Base-by-base conservation (phyloP, 108 stramenopile species). In the Cylindrotheca closterium region DNA sequence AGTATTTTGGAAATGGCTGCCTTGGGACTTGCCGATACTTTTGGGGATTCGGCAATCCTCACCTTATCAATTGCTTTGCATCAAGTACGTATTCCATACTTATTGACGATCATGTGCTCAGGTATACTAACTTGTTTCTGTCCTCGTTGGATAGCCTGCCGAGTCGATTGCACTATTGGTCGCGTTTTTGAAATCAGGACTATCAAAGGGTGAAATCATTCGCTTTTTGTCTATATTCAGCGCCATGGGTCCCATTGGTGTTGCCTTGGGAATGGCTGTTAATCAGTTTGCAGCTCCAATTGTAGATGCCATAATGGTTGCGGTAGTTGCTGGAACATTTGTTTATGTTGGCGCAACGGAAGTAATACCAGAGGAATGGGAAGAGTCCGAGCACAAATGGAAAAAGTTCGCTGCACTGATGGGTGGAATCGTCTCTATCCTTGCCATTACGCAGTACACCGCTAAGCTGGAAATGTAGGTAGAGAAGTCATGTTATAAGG, bases 261-360 rank as follows among this genome's bases (percentile, higher is more conserved):
- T 87, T 3, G 83, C 72, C 1, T 65, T 91, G 34, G 96, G 96
- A 27, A 88, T 94, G 84, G 89, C 84, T 1, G 89, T 96, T 51
- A 91, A 94, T 62, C 79, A 80, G 60, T 91, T 90, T 75, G 93
- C 93, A 2, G 79, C 86, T 7, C 93, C 93, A n/a, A 71, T 92
- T 59, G 87, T 95, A 24, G 93, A 97, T 77, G 83, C 96, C n/a
- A 79, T 91, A 25, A 91, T 97, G 90, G 72, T 97, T 56, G 96
- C 98, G 10, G 65, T 96, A 58, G 95, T 97, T 30, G 98, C 98
- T 17, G 98, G 98, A 65, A 98, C 98, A 4, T 98, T 98, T 74
- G 82, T 98, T n/a, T 98, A 98, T 77, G 98, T 98, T 15, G 98
- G 98, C 33, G 96, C 96, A 4, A 96, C 96, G 1, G 98, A 98